Base-by-base conservation (phyloP, 257 asterid genomes). In the Mitragyna speciosa region DNA sequence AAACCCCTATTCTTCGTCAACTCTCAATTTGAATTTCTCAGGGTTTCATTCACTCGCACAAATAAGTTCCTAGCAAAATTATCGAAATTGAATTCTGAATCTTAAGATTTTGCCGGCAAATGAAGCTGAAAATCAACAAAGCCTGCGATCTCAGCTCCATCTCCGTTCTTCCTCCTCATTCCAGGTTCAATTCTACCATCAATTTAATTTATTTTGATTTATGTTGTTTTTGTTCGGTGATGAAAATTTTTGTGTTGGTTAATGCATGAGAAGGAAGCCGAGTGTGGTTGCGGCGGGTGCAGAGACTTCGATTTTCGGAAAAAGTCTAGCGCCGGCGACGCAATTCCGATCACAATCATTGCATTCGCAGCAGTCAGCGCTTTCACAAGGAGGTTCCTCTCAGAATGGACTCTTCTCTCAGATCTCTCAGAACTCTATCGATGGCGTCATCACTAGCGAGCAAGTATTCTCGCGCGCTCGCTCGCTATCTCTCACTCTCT, bases 101-200 rank as follows among this genome's bases (percentile, higher is more conserved):
- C 33, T 45, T 36, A 6, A 54, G 61, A 67, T 36, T n/a, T 47
- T 4, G 16, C 47, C 39, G 28, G n/a, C 59, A 82, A 73, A 92
- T 93, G 99, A 95, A 91, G 92, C 83, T 92, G 88, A 92, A 90
- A 87, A 85, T 92, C 86, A 93, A 93, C 91, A 93, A 91, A 85
- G 97, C 96, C 75, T 84, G 91, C 85, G 98, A 95, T 88, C 98
- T 95, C 82, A 91, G 91, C 83, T 91, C 99, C 75, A 90, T 93
- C 47, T 95, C 98, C 6, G 98, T 93, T 87, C 92, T 95, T 87
- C 97, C 99, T 87, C 98, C 96, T 79, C 96, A 90, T 72, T 80
- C 93, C 54, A 93, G 99, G 99, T 95, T 58, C 72, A 30, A 31
- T 74, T 63, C 78, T 54, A 19, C 33, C 61, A 20, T 54, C 33